Conservation (phyloP, 2,329 filamentous ascomycete species). For the Nakataea oryzae region DNA sequence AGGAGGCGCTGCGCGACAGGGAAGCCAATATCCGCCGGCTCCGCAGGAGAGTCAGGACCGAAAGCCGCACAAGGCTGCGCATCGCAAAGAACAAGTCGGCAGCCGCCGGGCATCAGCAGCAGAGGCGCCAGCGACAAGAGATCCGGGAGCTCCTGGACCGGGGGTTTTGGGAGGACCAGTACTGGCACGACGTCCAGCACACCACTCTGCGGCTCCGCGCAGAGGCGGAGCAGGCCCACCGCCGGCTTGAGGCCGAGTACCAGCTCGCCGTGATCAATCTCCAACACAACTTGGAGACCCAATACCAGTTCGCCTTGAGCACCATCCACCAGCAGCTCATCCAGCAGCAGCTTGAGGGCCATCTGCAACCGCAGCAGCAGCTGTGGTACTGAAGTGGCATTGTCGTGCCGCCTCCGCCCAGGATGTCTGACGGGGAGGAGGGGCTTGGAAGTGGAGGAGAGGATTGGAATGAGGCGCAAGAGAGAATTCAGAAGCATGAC, state of each 20-base stretch:
- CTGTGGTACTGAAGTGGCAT: background rate
- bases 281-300: background rate
- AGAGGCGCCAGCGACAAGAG: background rate
- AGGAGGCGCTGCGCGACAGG: background rate
- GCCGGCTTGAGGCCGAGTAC: background rate
- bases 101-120: background rate
- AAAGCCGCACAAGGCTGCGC: background rate
- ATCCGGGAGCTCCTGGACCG: background rate
- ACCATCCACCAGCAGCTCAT: background rate
- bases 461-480: constrained; percentile 2
- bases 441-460: background rate
- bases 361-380: background rate
- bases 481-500: background rate
- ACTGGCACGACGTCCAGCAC: background rate
- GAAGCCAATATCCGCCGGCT: background rate
- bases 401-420: background rate
- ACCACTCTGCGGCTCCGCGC: background rate
- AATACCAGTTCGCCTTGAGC: background rate
- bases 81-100: background rate
- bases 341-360: background rate
- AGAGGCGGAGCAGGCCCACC: background rate
- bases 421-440: background rate
- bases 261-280: background rate
- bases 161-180: background rate
- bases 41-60: background rate